These are phyloP conservation scores for Ogataea allantospora DNA, from an alignment of 805 yeast species.

Conservation along the genomic window DNA sequence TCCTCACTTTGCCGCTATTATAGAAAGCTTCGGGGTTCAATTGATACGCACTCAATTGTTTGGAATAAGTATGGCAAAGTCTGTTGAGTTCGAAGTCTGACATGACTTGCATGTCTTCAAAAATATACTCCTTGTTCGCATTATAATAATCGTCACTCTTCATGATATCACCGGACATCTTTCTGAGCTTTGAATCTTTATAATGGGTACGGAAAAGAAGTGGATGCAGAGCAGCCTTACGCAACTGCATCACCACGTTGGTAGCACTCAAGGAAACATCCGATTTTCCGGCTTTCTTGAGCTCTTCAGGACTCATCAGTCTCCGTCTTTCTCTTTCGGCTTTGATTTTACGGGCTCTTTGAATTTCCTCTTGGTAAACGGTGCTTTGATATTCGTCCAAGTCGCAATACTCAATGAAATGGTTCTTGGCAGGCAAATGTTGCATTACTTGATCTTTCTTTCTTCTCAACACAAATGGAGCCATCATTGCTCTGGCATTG, in stretches of 20 bases:
- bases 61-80: conserved; percentile 70
- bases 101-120: conserved; percentile 95
- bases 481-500: conserved; percentile 97
- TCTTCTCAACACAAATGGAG: conserved; percentile 92
- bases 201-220: conserved; percentile 70
- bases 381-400: conserved; percentile 52
- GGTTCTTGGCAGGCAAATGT: conserved; percentile 79
- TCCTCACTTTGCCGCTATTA: conserved; percentile 72
- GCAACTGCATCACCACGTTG: conserved; percentile 80
- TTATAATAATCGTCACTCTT: conserved; percentile 71
- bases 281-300: conserved; percentile 33
- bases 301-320: conserved; percentile 31
- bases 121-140: conserved; percentile 75
- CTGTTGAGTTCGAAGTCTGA: conserved; percentile 82
- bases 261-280: conserved; percentile 38
- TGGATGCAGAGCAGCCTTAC: conserved; percentile 95
- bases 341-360: conserved; percentile 39
- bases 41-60: conserved; percentile 52
- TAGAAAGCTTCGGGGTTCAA: conserved; percentile 52
- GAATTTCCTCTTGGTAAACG: conserved; percentile 63
- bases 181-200: conserved; percentile 49
- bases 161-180: conserved; percentile 80
- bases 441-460: conserved; percentile 88
- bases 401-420: conserved; percentile 62
- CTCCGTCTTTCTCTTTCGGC: conserved; percentile 45